These are phyloP conservation scores for Castanospermum australe DNA, from an alignment of 306 rosid species.

Conservation along the genomic window DNA sequence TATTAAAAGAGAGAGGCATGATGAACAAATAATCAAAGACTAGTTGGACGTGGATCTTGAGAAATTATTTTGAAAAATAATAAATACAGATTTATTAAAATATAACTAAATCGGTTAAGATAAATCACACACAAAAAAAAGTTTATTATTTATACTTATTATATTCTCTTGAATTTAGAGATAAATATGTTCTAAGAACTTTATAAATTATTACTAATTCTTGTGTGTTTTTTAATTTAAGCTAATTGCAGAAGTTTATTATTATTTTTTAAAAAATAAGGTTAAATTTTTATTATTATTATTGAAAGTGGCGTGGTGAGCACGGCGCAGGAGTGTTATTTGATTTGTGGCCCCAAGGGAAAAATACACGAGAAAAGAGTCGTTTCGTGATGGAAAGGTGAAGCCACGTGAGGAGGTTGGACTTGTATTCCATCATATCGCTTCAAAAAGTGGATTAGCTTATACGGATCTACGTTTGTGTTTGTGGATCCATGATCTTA, in stretches of 20 bases:
- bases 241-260: no score
- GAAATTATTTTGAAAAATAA: not conserved
- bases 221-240: no score
- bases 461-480: not conserved
- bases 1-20: not conserved
- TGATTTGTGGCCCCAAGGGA: not conserved
- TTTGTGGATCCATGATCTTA: not conserved
- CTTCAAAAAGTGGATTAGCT: not conserved
- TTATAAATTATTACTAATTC: no score
- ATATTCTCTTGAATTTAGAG: no score
- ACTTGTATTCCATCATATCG: not conserved
- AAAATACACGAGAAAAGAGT: slow-evolving; percentile 14
- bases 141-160: no score
- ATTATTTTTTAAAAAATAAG: no score
- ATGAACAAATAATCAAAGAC: no score
- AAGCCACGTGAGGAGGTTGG: slow-evolving; percentile 3
- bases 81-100: no score
- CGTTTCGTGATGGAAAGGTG: slow-evolving; percentile 12
- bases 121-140: no score
- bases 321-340: not conserved
- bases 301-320: not conserved
- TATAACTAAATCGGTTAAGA: no score
- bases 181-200: no score
- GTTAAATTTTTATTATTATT: not conserved
- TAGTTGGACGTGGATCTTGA: not conserved